Conservation (phyloP, 2,329 filamentous ascomycete genomes). For the Nemania sp. region DNA sequence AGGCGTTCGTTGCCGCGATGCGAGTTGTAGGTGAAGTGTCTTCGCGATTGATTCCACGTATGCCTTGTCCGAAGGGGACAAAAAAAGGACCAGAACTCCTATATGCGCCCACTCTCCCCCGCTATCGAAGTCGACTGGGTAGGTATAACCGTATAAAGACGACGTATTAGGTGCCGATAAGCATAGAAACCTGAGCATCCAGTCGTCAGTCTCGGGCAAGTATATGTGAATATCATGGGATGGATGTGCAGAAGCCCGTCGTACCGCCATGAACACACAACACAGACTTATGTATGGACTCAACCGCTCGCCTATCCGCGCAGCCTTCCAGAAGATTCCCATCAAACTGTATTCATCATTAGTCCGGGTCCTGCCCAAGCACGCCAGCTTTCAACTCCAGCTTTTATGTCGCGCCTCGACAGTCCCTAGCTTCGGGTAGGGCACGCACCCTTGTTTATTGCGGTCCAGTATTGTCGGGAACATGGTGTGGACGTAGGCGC, state of each 20-base stretch:
- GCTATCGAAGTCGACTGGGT: conserved; percentile 12
- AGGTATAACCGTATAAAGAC: no score
- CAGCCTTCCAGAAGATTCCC: conserved; percentile 95
- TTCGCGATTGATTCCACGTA: conserved; percentile 5
- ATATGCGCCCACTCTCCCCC: conserved; percentile 18
- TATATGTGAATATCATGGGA: background rate
- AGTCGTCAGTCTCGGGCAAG: conserved; percentile 16
- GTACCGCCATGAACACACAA: conserved; percentile 90
- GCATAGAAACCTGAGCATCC: conserved; percentile 36
- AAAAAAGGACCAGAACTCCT: conserved; percentile 29
- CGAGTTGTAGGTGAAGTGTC: conserved; percentile 1
- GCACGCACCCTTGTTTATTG: conserved; percentile 86
- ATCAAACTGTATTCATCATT: conserved; percentile 59
- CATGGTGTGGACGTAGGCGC: conserved; percentile 88
- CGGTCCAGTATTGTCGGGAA: conserved; percentile 89
- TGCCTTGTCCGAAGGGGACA: conserved; percentile 4
- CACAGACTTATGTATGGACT: conserved; percentile 96
- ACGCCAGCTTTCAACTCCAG: background rate
- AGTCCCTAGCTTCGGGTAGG: background rate
- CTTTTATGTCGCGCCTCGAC: background rate
- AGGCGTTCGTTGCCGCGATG: background rate
- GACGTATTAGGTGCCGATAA: conserved; percentile 38
- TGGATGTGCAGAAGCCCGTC: conserved; percentile 33
- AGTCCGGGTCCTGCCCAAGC: conserved; percentile 6
- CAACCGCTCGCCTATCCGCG: conserved; percentile 86